Evolutionary conservation across 352 stramenopile genomes (phyloP), one percentile per base, ranked within the genome.

Genomic region (Pythium apleroticum): DNA sequence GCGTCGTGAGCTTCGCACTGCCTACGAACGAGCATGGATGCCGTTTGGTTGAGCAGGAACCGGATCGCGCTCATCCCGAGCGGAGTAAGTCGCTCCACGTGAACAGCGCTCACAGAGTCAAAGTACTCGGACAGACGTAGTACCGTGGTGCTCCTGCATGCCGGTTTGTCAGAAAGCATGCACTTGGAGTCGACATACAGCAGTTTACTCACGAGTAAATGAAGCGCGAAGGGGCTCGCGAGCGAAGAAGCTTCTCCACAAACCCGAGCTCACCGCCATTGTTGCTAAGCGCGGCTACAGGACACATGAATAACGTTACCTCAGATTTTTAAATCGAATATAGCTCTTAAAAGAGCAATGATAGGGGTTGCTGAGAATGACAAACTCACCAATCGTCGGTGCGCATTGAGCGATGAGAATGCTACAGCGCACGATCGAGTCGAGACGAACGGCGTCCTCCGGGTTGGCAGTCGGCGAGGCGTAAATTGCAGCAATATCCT

Each of bases 401-500:
- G 74, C 49, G 11, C 65, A 73, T 35, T 65, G 71, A 14, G 60
- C 67, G 19, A 77, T 68, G 14, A 71, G 59, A 22, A 73, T 69
- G 58, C 63, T 74, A 55, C 71, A 75, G 11, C 69, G 30, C 7
- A 77, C 49, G 35, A 77, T 68, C n/a, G 56, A 57, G 50, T 75
- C 71, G 11, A 73, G 52, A 5, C 63, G 52, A 15, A 50, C 56
- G n/a, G 53, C 57, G 33, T 75, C 67, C 10, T 73, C 66, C 17
- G 33, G 1, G 15, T 6, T 30, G 0, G 57, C 30, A 6, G 53
- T 49, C 14, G 61, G 46, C 9, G 50, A 53, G 9, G 52, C 31
- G 50, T 70, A 71, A 9, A 73, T 56, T 4, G 65, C 54, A 4
- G 55, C 59, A 53, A 77, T 59, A 31, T 77, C 71, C 70, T 76